These are phyloP conservation scores for Blastocystis sp. DNA, from an alignment of 352 stramenopile species.

Conservation along the genomic window DNA sequence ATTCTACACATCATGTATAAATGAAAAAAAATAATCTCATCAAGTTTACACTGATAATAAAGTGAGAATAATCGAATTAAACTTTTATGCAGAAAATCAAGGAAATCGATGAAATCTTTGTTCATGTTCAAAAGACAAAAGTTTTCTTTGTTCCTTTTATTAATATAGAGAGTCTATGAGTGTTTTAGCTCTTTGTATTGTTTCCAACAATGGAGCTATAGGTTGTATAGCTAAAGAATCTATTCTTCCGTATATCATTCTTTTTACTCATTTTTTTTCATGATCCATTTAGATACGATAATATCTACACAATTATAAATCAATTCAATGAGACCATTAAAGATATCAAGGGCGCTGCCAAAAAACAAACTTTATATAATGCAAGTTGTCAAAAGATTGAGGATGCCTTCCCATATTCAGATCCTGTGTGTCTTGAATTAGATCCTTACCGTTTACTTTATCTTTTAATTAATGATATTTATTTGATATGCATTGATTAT, in stretches of 20 bases:
- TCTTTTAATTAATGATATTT: slow-evolving; percentile 28
- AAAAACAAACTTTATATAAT: not conserved
- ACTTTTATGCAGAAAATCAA: too few species aligned
- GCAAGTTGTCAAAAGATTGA: slow-evolving; percentile 27
- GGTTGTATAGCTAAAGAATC: slow-evolving; percentile 31
- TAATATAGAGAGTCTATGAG: too few species aligned
- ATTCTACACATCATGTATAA: too few species aligned
- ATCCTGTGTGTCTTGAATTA: slow-evolving; percentile 24
- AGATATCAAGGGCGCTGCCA: slow-evolving; percentile 25
- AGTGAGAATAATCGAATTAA: too few species aligned
- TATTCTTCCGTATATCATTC: slow-evolving; percentile 24
- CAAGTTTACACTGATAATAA: too few species aligned
- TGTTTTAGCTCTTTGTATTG: slow-evolving; percentile 26
- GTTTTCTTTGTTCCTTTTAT: too few species aligned
- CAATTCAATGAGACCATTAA: slow-evolving; percentile 14
- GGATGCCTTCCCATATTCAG: slow-evolving; percentile 13
- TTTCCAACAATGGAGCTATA: slow-evolving; percentile 33
- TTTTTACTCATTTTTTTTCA: too few species aligned
- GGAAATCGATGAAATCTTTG: too few species aligned
- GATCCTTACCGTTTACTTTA: slow-evolving; percentile 24
- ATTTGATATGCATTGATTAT: slow-evolving; percentile 18
- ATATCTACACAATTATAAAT: slow-evolving; percentile 10
- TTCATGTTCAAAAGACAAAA: too few species aligned
- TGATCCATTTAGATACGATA: slow-evolving; percentile 25
- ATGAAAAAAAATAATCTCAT: too few species aligned